Evolutionary conservation across 2,329 filamentous ascomycete genomes (phyloP), one percentile per base, ranked within the genome.

Genomic region (Beauveria australis): DNA sequence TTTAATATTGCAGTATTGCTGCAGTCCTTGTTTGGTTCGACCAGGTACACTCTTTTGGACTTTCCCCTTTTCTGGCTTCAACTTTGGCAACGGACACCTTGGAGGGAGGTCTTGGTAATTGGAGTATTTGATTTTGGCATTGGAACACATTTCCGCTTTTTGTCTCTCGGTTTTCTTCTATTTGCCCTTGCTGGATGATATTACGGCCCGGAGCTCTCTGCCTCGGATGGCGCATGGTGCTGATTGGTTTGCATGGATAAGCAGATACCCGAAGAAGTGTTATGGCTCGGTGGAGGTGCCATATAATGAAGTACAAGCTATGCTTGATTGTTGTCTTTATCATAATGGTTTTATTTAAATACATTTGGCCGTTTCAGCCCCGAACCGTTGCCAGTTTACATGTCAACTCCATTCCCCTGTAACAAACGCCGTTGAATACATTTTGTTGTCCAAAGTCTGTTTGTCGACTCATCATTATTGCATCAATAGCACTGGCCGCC

Each of bases 81-180:
- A 60, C 51, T 55, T 59, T 60, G 59, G 52, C 30, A 55, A 53
- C 12, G 40, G 14, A 40, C 26, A 47, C 26, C 24, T 12, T 40
- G 41, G 41, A 52, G 22, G 49, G 40, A 46, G n/a, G 59, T 46
- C 2, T 54, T 64, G 51, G 44, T 30, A 46, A 54, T 60, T 54
- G 59, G 59, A 60, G 59, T 60, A 55, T 47, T 49, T 56, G 46
- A 61, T 61, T 61, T 61, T 61, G 59, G 59, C 14, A 56, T 55
- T 61, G 44, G 22, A 59, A 59, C 41, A 47, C 16, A 9, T 18
- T 33, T 37, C 52, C 22, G n/a, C 37, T 52, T 30, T 52, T 52
- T 9, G 22, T 33, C 44, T 19, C n/a, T 40, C 30, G 8, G 40
- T 53, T 8, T 53, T 47, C 43, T 44, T 44, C 16, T 52, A 12